Base-by-base conservation (phyloP, 1,284 basidiomycete species). In the Cutaneotrichosporon arboriforme region DNA sequence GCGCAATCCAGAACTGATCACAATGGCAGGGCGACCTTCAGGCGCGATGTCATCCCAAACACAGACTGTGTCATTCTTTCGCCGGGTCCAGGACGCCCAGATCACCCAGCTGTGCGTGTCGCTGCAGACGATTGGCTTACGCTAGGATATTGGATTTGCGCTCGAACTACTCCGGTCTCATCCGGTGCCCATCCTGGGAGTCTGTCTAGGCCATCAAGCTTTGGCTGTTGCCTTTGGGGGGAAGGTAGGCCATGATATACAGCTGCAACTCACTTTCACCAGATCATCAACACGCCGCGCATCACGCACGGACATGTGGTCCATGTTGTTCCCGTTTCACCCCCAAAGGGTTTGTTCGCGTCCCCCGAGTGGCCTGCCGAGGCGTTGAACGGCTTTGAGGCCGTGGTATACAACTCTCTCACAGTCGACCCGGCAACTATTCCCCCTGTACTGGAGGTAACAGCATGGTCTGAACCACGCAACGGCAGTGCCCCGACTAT, bases 131-230 rank as follows among this genome's bases (percentile, higher is more conserved):
- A 36, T 12, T 15, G 8, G 21, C 52, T 60, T 23, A 54, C 23
- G 20, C 15, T 26, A 73, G 68, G 75, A 77, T 53, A 75, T 76
- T 41, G 73, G 72, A 0, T 75, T 74, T 47, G 71, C 65, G 0
- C 61, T 75, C 4, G 67, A 73, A 20, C 61, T 77, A 0, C 55
- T 77, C 12, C 62, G 64, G 13, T 51, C 47, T 2, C 69, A 71
- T 45, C 62, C 67, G 0, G 47, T 72, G 0, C 75, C 75, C 17
- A 70, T 76, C 20, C 61, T 77, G 4, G 75, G 75, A 2, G 85
- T 97, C 4, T 97, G 93, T 67, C 80, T 97, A 12, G 94, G 94
- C 0, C 82, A 93, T 51, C 94, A 97, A 71, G 93, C 91, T 54
- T 80, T 97, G 34, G 88, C 83, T 0, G 79, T 87, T 8, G 85